A percentile compares a stretch with the other conserved stretches of the same genome.
Conservation (phyloP, 2,329 filamentous ascomycete species). For the Diaporthe batatas region DNA sequence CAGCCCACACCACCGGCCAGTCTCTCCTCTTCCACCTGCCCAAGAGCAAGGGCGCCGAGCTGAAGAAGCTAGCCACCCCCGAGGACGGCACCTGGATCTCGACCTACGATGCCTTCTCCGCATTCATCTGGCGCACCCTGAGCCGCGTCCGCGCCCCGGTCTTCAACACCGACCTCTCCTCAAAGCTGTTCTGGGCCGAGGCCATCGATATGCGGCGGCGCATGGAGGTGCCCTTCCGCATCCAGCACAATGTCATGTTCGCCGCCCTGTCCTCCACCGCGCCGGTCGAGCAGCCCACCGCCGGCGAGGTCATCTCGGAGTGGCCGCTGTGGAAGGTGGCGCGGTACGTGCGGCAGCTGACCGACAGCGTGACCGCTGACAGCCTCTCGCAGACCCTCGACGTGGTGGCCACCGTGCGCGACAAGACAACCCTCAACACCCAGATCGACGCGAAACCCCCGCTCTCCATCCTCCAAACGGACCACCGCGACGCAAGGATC, state of each 20-base stretch:
- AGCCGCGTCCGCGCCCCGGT: constrained; percentile 52
- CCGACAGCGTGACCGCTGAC: constrained; percentile 52
- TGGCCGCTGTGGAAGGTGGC: constrained; percentile 53
- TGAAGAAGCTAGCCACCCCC: constrained; percentile 55
- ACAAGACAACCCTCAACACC: constrained; percentile 53
- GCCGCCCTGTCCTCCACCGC: constrained; percentile 47
- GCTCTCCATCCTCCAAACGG: constrained; percentile 52
- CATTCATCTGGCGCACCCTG: constrained; percentile 57
- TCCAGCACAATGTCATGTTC: constrained; percentile 54
- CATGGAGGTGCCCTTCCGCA: constrained; percentile 51
- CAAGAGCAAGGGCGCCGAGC: constrained; percentile 56
- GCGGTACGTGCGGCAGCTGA: constrained; percentile 54
- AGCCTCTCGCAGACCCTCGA: constrained; percentile 49
- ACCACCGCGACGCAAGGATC: constrained; percentile 52
- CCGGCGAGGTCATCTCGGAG: constrained; percentile 52
- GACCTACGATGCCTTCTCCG: constrained; percentile 60
- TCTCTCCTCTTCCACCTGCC: constrained; percentile 58
- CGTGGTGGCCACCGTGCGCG: constrained; percentile 51
- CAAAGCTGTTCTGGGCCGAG: constrained; percentile 52
- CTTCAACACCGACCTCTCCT: constrained; percentile 50
- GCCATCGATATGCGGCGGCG: constrained; percentile 56
- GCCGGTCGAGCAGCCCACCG: constrained; percentile 49
- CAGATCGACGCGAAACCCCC: constrained; percentile 54
- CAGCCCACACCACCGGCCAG: constrained; percentile 45
- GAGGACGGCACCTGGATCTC: constrained; percentile 56